These are phyloP conservation scores for Colletotrichum neosansevieriae DNA, from an alignment of 2,329 filamentous ascomycete species.

Conservation along the genomic window DNA sequence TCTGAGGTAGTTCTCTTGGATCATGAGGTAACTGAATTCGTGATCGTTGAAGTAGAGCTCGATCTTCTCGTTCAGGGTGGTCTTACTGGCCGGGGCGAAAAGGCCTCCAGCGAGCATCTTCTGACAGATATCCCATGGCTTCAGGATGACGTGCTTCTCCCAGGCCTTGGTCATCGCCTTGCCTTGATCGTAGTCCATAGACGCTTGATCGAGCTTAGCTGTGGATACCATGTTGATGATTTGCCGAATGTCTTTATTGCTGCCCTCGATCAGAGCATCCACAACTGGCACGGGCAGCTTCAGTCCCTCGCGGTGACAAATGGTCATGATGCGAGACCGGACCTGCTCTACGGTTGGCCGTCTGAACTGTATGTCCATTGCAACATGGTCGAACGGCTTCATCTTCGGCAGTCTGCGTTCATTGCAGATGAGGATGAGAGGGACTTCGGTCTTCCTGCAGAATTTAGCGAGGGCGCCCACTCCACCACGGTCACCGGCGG, in stretches of 20 bases:
- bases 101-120: conserved; percentile 91
- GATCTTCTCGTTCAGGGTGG: conserved; percentile 95
- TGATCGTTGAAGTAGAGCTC: conserved; percentile 99
- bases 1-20: conserved; percentile 96
- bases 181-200: conserved; percentile 85
- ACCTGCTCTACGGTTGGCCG: conserved; percentile 93
- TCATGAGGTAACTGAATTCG: conserved; percentile 96
- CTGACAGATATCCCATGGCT: conserved; percentile 97
- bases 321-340: conserved; percentile 91
- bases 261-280: conserved; percentile 94
- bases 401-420: conserved; percentile 94
- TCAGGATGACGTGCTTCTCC: conserved; percentile 97
- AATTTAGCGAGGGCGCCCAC: conserved; percentile 94
- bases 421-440: conserved; percentile 98
- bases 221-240: conserved; percentile 99
- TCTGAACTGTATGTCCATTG: conserved; percentile 87
- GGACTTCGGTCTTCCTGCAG: conserved; percentile 94
- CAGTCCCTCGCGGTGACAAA: conserved; percentile 90
- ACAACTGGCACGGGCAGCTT: conserved; percentile 87
- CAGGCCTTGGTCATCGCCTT: conserved; percentile 97
- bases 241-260: conserved; percentile 94
- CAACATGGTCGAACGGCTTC: conserved; percentile 93
- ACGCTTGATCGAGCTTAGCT: conserved; percentile 85
- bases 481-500: conserved; percentile 93
- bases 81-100: conserved; percentile 85